Evolutionary conservation across 306 rosid genomes (phyloP).

Genomic region (Argentina anserina): DNA sequence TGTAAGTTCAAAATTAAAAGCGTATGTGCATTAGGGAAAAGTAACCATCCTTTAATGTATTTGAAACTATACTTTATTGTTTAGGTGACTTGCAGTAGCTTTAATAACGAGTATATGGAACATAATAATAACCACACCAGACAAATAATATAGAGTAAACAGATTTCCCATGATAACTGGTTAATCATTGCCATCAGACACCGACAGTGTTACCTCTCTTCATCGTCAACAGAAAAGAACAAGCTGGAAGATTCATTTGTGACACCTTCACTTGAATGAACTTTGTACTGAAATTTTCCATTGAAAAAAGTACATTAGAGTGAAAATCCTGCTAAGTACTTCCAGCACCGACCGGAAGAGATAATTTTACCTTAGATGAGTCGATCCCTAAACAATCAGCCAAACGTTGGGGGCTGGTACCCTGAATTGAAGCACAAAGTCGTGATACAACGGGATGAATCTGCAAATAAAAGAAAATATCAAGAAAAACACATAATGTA

Average conservation of each 20-base stretch:
- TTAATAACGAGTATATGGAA: background rate
- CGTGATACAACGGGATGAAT: slow-evolving; percentile 97
- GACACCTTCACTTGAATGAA: slow-evolving; percentile 57
- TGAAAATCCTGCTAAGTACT: slow-evolving; percentile 1
- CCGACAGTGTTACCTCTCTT: slow-evolving; percentile 60
- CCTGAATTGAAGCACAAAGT: slow-evolving; percentile 92
- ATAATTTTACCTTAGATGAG: slow-evolving; percentile 64
- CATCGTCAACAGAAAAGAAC: slow-evolving; percentile 56
- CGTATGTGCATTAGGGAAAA: background rate
- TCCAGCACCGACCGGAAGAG: slow-evolving; percentile 14
- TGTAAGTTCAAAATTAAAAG: background rate
- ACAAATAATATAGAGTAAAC: background rate
- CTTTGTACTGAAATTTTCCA: slow-evolving; percentile 54
- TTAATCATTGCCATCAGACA: slow-evolving; percentile 16
- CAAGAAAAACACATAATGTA: slow-evolving; percentile 16
- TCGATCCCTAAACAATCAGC: slow-evolving; percentile 96
- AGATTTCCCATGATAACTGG: background rate
- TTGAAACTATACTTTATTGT: background rate
- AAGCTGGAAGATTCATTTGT: slow-evolving; percentile 55
- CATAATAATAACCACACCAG: too few species aligned
- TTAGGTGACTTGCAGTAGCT: background rate
- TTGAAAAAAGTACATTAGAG: slow-evolving; percentile 16
- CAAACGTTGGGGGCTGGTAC: slow-evolving; percentile 89
- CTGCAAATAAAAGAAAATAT: slow-evolving; percentile 39
- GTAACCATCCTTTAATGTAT: background rate